Evolutionary conservation across 495 filamentous ascomycete species (phyloP).

Genomic region (Cairneyella variabilis): DNA sequence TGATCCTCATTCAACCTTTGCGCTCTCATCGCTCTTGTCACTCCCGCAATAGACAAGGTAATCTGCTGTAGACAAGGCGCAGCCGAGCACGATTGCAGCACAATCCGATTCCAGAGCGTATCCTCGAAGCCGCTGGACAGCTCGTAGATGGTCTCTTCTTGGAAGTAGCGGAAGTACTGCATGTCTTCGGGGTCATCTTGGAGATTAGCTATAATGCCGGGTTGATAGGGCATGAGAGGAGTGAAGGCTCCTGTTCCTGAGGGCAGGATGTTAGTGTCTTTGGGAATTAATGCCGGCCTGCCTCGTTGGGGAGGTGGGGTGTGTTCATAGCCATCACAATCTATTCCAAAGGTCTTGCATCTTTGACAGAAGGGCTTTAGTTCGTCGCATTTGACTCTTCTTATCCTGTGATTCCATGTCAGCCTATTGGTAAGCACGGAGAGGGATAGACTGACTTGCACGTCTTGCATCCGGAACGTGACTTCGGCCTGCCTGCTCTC

Average conservation of each 20-base stretch:
- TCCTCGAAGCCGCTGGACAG: conserved; percentile 1
- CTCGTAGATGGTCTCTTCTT: neutral
- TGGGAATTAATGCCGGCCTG: too few relatives aligned
- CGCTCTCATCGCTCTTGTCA: neutral
- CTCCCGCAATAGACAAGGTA: neutral
- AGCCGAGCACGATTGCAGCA: neutral
- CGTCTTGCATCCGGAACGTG: conserved; percentile 1
- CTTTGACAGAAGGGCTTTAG: neutral
- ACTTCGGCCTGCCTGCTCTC: neutral
- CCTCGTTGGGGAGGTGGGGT: too few relatives aligned
- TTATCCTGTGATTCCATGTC: neutral
- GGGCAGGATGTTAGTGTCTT: too few relatives aligned
- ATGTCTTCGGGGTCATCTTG: conserved; percentile 2
- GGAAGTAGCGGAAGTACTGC: conserved; percentile 9
- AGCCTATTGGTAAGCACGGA: neutral
- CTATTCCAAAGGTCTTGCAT: conserved; percentile 1
- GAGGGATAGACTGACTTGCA: conserved; percentile 4
- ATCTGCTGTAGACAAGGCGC: neutral
- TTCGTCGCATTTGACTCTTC: conserved; percentile 10
- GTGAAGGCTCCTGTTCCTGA: too few relatives aligned
- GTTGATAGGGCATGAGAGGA: neutral
- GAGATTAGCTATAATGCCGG: neutral
- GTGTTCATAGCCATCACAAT: conserved; percentile 8
- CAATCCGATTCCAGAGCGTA: conserved; percentile 5
- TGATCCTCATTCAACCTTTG: neutral